Evolutionary conservation across 495 filamentous ascomycete genomes (phyloP).

Genomic region (Geoglossum glabrum): DNA sequence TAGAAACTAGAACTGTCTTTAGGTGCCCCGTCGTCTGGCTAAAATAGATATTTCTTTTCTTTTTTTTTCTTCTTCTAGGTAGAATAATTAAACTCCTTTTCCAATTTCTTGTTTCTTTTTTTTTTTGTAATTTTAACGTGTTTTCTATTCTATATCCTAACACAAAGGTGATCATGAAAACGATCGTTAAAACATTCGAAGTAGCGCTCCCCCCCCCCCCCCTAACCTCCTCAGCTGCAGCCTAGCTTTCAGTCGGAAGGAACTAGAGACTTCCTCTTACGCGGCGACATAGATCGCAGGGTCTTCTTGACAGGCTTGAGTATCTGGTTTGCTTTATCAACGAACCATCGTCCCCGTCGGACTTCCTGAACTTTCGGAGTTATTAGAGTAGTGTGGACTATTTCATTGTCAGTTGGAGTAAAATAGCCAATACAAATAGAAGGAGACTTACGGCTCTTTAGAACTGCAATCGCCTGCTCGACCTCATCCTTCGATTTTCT

Average conservation of each 20-base stretch:
- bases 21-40: no score
- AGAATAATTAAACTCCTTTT: not conserved
- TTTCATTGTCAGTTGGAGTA: conserved; percentile 1
- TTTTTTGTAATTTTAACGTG: not conserved
- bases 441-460: conserved; percentile 1
- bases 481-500: not conserved
- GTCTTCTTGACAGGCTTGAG: conserved; percentile 1
- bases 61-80: no score
- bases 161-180: not conserved
- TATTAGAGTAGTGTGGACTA: conserved; percentile 1
- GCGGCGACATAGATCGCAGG: conserved; percentile 1
- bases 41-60: no score
- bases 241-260: conserved; percentile 1
- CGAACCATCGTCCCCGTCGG: not conserved
- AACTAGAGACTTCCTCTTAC: conserved; percentile 1
- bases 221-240: not conserved
- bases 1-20: no score
- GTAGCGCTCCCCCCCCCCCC: not conserved
- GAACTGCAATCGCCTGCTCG: not conserved
- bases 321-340: conserved; percentile 2
- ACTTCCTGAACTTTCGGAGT: conserved; percentile 1
- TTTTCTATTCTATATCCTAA: not conserved
- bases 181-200: not conserved
- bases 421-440: conserved; percentile 1
- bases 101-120: not conserved